phyloP scores from a whole-genome alignment of 225 moss, liverwort and hornwort species.

The Bryoerythrophyllum caledonicum region DNA sequence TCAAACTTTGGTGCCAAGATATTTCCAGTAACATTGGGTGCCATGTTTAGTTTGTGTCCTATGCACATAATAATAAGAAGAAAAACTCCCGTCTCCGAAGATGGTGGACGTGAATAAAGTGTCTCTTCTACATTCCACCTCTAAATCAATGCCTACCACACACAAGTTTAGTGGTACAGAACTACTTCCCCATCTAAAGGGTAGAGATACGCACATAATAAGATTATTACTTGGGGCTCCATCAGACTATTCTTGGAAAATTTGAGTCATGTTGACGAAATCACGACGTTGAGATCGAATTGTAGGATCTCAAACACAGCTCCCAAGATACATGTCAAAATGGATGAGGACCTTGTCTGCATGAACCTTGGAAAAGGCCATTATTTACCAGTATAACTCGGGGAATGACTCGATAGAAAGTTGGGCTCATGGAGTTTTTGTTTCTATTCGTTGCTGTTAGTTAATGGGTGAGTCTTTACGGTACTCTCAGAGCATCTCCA shows the following conservation, averaged over 20 bases:
- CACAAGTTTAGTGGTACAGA: too few species aligned
- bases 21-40: too few species aligned
- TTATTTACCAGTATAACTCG: background rate
- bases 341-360: conserved; percentile 13
- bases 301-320: background rate
- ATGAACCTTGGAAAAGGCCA: background rate
- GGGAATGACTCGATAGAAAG: background rate
- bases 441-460: background rate
- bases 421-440: background rate
- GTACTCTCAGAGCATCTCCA: too few species aligned
- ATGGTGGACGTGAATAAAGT: too few species aligned
- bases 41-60: too few species aligned
- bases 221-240: background rate
- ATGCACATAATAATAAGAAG: background rate
- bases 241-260: background rate
- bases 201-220: background rate
- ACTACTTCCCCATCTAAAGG: too few species aligned
- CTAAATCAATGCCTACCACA: too few species aligned
- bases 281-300: background rate
- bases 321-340: conserved; percentile 18
- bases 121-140: too few species aligned
- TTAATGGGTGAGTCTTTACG: background rate
- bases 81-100: too few species aligned
- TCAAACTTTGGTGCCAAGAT: too few species aligned
- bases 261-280: background rate